Evolutionary conservation across 2,329 filamentous ascomycete species (phyloP).

Genomic region (Cyclaneusma minus): DNA sequence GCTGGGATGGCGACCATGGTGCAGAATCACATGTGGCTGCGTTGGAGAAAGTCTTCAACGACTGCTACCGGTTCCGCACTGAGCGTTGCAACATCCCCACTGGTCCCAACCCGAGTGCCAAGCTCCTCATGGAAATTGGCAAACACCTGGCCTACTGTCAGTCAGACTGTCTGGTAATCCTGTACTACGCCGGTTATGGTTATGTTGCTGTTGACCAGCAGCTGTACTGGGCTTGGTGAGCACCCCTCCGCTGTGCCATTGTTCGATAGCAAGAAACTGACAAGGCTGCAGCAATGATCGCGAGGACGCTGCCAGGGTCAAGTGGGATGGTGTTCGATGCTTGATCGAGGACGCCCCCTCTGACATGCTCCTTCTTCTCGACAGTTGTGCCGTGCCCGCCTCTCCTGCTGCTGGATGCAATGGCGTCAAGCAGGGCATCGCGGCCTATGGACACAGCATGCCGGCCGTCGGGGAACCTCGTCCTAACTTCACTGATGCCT

Average conservation of each 20-base stretch:
- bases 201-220: conserved; percentile 41
- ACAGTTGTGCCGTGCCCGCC: conserved; percentile 43
- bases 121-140: conserved; percentile 43
- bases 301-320: conserved; percentile 43
- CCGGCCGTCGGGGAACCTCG: conserved; percentile 25
- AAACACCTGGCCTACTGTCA: conserved; percentile 41
- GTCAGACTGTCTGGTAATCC: conserved; percentile 43
- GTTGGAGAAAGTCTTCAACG: conserved; percentile 40
- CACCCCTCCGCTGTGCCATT: conserved; percentile 11
- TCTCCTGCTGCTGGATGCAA: conserved; percentile 32
- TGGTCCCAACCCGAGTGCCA: conserved; percentile 40
- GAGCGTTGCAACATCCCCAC: conserved; percentile 46
- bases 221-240: conserved; percentile 53
- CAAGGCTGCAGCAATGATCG: conserved; percentile 32
- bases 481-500: conserved; percentile 40
- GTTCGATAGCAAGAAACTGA: conserved; percentile 1
- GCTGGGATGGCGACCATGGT: conserved; percentile 44
- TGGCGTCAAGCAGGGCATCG: conserved; percentile 46
- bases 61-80: conserved; percentile 44
- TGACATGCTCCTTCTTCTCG: conserved; percentile 45
- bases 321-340: conserved; percentile 47
- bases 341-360: conserved; percentile 46
- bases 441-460: conserved; percentile 40
- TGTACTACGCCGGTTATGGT: conserved; percentile 49
- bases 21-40: conserved; percentile 36